phyloP scores from a whole-genome alignment of 805 yeast genomes.

The Sugiyamaella smithiae region DNA sequence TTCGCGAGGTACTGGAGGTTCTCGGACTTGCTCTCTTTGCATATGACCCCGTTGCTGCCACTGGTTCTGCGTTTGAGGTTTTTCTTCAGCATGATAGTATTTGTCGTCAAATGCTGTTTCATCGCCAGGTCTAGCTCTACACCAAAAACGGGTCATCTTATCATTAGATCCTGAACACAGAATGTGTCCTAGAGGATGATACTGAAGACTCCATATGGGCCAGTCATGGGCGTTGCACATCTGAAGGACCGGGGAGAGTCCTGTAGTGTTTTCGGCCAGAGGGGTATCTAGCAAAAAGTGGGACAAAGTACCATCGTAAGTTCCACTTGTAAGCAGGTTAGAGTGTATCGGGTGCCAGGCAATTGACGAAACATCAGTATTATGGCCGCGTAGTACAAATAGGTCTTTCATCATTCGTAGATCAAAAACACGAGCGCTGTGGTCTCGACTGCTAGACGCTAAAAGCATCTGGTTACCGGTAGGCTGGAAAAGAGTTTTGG shows the following conservation, averaged over 20 bases:
- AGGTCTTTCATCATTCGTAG: conserved; percentile 79
- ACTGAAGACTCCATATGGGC: conserved; percentile 84
- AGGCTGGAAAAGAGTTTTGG: conserved; percentile 81
- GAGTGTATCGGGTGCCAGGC: conserved; percentile 94
- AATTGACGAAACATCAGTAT: conserved; percentile 78
- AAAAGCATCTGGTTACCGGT: conserved; percentile 66
- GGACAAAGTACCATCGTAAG: conserved; percentile 82
- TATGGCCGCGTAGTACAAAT: conserved; percentile 69
- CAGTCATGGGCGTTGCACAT: conserved; percentile 94
- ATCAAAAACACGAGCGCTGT: conserved; percentile 84
- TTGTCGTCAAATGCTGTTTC: conserved; percentile 78
- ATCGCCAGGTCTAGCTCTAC: conserved; percentile 87
- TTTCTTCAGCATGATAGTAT: conserved; percentile 60
- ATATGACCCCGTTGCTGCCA: neutral
- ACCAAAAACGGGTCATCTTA: conserved; percentile 90
- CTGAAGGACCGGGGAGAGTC: conserved; percentile 24
- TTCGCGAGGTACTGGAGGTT: neutral
- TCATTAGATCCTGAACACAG: conserved; percentile 92
- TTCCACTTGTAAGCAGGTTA: conserved; percentile 74
- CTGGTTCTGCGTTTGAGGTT: conserved; percentile 11
- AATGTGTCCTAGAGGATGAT: conserved; percentile 92
- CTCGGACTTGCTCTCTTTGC: neutral
- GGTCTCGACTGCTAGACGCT: conserved; percentile 86
- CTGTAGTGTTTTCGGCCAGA: conserved; percentile 29
- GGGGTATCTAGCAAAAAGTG: conserved; percentile 64